phyloP scores from a whole-genome alignment of 2,329 filamentous ascomycete species.

The Orbilia quercus region DNA sequence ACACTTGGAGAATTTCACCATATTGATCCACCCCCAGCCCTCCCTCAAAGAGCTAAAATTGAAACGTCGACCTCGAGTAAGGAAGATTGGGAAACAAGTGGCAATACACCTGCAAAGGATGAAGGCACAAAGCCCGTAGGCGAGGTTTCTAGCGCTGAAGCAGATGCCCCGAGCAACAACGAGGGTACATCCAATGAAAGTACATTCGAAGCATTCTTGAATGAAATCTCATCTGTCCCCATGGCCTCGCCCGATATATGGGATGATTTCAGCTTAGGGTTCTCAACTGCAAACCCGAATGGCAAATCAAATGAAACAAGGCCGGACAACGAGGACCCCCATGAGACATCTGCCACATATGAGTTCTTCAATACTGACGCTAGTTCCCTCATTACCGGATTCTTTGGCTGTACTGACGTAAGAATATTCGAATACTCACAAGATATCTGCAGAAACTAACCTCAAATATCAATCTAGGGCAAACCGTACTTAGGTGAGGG shows the following conservation, averaged over 20 bases:
- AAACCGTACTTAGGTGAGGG: constrained; percentile 51
- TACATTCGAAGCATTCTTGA: constrained; percentile 25
- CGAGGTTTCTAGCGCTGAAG: constrained; percentile 2
- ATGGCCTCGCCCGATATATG: constrained; percentile 36
- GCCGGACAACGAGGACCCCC: constrained; percentile 24
- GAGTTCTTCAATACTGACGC: constrained; percentile 48
- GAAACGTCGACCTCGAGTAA: constrained; percentile 16
- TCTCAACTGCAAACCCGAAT: constrained; percentile 2
- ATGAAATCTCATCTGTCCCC: constrained; percentile 3
- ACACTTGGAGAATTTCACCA: constrained; percentile 9
- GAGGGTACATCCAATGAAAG: background rate
- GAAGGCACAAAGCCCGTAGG: constrained; percentile 21
- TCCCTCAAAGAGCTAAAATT: background rate
- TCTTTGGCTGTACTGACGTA: constrained; percentile 52
- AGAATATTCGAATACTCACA: background rate
- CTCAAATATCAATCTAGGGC: constrained; percentile 13
- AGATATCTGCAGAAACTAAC: constrained; percentile 10
- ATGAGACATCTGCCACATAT: constrained; percentile 24
- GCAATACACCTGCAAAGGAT: constrained; percentile 16
- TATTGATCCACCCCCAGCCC: constrained; percentile 6
- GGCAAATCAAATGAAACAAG: constrained; percentile 28
- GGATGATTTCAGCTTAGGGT: constrained; percentile 29
- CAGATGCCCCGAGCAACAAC: constrained; percentile 5
- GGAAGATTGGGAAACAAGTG: constrained; percentile 4
- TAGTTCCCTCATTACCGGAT: constrained; percentile 36